Conservation (phyloP, 2,329 filamentous ascomycete genomes). For the Xylaria hypoxylon region DNA sequence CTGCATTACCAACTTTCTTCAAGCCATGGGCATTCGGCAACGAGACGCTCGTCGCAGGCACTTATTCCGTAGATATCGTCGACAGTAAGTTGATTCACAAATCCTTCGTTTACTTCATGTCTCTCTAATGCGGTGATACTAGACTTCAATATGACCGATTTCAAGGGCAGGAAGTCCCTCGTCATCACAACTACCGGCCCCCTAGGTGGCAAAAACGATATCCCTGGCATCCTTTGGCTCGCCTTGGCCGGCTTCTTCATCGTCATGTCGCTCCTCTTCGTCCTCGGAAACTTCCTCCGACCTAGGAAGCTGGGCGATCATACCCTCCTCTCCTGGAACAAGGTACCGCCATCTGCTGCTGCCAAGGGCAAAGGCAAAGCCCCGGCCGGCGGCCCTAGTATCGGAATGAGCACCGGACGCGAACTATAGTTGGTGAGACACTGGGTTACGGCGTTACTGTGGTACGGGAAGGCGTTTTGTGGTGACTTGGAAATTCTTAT, state of each 20-base stretch:
- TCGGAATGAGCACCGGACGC: constrained; percentile 66
- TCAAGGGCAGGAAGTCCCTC: constrained; percentile 89
- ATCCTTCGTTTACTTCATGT: constrained; percentile 49
- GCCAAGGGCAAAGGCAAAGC: constrained; percentile 56
- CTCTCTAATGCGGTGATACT: constrained; percentile 21
- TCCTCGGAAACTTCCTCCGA: constrained; percentile 88
- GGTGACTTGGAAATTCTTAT: constrained; percentile 24
- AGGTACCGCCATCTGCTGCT: constrained; percentile 57
- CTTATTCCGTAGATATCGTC: constrained; percentile 80
- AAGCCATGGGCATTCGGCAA: constrained; percentile 89
- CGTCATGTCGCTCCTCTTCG: constrained; percentile 87
- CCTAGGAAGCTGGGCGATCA: constrained; percentile 98
- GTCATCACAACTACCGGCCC: constrained; percentile 90
- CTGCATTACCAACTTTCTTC: constrained; percentile 92
- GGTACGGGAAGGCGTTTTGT: constrained; percentile 33
- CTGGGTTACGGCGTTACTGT: constrained; percentile 29
- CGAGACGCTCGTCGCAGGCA: constrained; percentile 74
- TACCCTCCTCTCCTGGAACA: constrained; percentile 97
- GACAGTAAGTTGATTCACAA: constrained; percentile 73
- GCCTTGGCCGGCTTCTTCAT: constrained; percentile 95
- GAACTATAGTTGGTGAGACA: constrained; percentile 57
- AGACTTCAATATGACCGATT: constrained; percentile 85
- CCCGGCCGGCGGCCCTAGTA: constrained; percentile 54
- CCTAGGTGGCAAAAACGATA: constrained; percentile 94
- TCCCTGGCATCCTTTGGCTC: constrained; percentile 95